A percentile compares a stretch with the other conserved stretches of the same genome.
Evolutionary conservation across 345 rosid genomes (phyloP).

Genomic region (Litchi chinensis): DNA sequence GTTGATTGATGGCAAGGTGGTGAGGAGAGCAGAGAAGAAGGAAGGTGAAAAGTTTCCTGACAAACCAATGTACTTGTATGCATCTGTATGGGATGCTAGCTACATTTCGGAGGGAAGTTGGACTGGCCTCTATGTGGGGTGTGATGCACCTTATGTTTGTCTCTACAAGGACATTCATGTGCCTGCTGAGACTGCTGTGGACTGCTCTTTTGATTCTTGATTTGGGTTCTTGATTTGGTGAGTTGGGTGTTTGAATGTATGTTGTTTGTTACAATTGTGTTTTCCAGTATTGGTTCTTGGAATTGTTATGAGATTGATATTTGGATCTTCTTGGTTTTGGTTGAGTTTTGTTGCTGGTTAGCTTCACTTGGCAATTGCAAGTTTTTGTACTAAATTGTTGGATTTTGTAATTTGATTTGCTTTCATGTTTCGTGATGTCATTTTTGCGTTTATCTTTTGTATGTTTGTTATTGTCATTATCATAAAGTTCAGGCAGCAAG

Average conservation of each 20-base stretch:
- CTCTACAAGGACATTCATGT: slow-evolving; percentile 52
- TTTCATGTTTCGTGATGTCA: background rate
- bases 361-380: background rate
- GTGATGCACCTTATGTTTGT: slow-evolving; percentile 58
- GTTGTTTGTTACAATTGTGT: background rate
- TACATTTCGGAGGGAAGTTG: slow-evolving; percentile 47
- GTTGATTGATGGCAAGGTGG: slow-evolving; percentile 53
- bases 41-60: slow-evolving; percentile 46
- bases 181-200: slow-evolving; percentile 40
- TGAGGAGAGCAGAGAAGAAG: slow-evolving; percentile 51
- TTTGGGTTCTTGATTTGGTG: slow-evolving; percentile 30
- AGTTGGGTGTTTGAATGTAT: background rate
- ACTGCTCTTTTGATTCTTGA: slow-evolving; percentile 33
- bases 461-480: background rate
- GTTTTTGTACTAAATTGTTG: background rate
- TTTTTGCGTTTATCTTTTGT: background rate
- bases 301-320: background rate
- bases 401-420: background rate
- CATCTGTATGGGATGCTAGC: slow-evolving; percentile 69
- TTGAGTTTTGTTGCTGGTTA: background rate
- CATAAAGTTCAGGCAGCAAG: background rate
- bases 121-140: slow-evolving; percentile 49
- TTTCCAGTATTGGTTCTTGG: background rate
- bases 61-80: slow-evolving; percentile 55
- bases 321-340: background rate